Evolutionary conservation across 306 rosid genomes (phyloP).

Genomic region (Trifolium dubium): DNA sequence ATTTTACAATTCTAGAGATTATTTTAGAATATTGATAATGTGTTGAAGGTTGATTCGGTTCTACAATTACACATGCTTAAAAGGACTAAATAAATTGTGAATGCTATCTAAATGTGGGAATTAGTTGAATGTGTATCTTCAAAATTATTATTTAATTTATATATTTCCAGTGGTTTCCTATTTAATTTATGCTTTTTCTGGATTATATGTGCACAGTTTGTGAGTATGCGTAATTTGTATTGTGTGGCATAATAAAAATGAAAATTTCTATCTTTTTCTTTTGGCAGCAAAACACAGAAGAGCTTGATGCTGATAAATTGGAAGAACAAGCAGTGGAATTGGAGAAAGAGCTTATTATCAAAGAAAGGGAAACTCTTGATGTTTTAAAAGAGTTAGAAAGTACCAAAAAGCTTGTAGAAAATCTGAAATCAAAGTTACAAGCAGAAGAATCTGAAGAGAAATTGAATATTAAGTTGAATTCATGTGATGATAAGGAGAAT

Average conservation of each 20-base stretch:
- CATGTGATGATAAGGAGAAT: conserved; percentile 26
- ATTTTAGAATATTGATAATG: too few species aligned
- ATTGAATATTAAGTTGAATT: conserved; percentile 33
- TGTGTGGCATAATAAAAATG: neutral
- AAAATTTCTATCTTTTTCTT: conserved; percentile 1
- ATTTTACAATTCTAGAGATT: too few species aligned
- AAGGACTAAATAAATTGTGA: too few species aligned
- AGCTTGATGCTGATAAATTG: conserved; percentile 45
- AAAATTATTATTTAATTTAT: neutral
- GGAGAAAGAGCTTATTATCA: conserved; percentile 53
- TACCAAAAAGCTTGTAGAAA: conserved; percentile 52
- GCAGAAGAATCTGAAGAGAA: conserved; percentile 45
- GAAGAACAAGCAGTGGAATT: conserved; percentile 43
- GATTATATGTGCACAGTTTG: neutral
- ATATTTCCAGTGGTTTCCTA: neutral
- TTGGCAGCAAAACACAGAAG: conserved; percentile 35
- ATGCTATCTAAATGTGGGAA: neutral
- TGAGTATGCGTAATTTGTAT: neutral
- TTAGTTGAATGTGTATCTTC: neutral
- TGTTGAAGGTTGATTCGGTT: too few species aligned
- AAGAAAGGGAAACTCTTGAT: conserved; percentile 56
- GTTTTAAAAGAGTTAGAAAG: conserved; percentile 54
- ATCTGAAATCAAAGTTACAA: conserved; percentile 50
- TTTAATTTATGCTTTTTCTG: neutral
- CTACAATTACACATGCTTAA: too few species aligned